phyloP scores from a whole-genome alignment of 202 grass and related monocot genomes.

The Setaria viridis region DNA sequence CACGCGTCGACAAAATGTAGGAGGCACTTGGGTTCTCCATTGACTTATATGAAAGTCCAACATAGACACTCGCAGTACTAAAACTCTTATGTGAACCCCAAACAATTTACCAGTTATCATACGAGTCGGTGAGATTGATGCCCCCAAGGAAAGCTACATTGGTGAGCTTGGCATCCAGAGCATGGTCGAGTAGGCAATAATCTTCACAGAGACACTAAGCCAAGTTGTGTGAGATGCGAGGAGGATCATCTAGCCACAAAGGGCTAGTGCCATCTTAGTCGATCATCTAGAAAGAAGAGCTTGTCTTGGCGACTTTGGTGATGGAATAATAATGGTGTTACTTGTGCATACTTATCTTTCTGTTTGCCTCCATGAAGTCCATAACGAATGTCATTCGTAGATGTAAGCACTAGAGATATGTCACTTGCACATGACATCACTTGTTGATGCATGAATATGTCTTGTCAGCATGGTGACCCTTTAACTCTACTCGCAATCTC shows the following conservation, averaged over 20 bases:
- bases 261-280: background rate
- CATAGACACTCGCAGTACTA: background rate
- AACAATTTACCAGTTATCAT: too few relatives aligned
- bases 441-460: background rate
- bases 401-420: background rate
- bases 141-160: too few relatives aligned
- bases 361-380: background rate
- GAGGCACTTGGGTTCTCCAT: too few relatives aligned
- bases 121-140: background rate
- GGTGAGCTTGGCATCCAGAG: background rate
- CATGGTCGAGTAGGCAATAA: background rate
- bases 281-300: background rate
- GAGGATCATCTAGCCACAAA: background rate
- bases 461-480: background rate
- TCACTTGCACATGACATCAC: background rate
- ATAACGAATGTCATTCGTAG: background rate
- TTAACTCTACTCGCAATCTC: background rate
- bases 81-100: background rate
- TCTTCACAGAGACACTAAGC: background rate
- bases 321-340: background rate
- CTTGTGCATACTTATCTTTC: background rate
- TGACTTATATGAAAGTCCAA: background rate
- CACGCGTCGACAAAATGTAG: background rate
- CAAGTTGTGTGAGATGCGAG: background rate
- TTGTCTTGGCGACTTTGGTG: background rate